Evolutionary conservation across 371 early-diverging fungal species (phyloP), one percentile per base, ranked within the genome.

Genomic region (Smittium mucronatum): DNA sequence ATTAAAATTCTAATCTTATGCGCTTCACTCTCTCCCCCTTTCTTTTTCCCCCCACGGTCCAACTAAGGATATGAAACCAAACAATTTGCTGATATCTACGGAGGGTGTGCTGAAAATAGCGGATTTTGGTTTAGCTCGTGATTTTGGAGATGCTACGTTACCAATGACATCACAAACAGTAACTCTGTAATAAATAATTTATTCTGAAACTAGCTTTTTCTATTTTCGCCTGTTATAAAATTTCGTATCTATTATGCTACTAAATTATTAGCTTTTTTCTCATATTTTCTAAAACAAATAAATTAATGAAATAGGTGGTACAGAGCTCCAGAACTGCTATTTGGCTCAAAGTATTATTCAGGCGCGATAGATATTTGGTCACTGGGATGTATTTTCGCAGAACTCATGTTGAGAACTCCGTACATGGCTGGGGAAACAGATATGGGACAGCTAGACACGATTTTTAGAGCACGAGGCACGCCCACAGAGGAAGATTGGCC

Each of bases 41-140:
- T n/a, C n/a, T n/a, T n/a, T n/a, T n/a, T n/a, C n/a, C n/a, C n/a
- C n/a, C n/a, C n/a, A n/a, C n/a, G n/a, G n/a, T n/a, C n/a, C n/a
- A n/a, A n/a, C n/a, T n/a, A 68, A 88, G 88, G 99, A 99, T 89
- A 86, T 99, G 86, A 99, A 99, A 80, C 99, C 99, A 58, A 98
- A 97, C 83, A 99, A 99, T 80, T 90, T 99, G 81, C 81, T 99
- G 68, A 78, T 99, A n/a, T 89, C 89, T 0, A 79, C 78, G 8
- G 87, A 89, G 74, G 99, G 99, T 1, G 86, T 88, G 69, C 79
- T 99, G 35, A 99, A 99, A 75, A 82, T 99, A 76, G 99, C 99
- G 0, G 99, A 99, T 93, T 99, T 99, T 82, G 99, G 99, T 80
- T 81, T 99, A 32, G 93, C 99, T 34, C 76, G 98, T 35, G 91